These are phyloP conservation scores for Rhypophila decipiens DNA, from an alignment of 495 filamentous ascomycete species.

Conservation along the genomic window DNA sequence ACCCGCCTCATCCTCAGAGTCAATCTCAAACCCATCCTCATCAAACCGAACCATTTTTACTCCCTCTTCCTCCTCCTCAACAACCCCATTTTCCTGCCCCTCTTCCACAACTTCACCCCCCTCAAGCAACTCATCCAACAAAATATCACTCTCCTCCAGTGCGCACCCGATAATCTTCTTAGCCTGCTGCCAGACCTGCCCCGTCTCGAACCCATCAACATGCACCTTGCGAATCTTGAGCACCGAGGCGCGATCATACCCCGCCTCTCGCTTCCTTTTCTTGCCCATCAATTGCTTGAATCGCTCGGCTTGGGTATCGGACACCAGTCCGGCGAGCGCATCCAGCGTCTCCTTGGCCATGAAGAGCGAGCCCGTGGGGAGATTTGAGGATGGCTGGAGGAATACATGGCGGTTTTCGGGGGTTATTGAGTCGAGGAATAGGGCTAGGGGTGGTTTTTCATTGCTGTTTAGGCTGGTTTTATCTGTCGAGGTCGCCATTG, in stretches of 20 bases:
- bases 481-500: constrained; percentile 10
- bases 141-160: constrained; percentile 35
- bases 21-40: constrained; percentile 43
- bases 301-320: constrained; percentile 55
- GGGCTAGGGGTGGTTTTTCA: constrained; percentile 30
- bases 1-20: constrained; percentile 30
- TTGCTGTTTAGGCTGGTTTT: no score
- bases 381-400: constrained; percentile 56
- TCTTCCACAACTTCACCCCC: constrained; percentile 24
- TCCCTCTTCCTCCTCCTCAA: constrained; percentile 18
- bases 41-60: constrained; percentile 32
- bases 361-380: constrained; percentile 59
- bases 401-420: constrained; percentile 54
- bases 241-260: constrained; percentile 29
- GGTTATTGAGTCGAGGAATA: constrained; percentile 42
- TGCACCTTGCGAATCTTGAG: constrained; percentile 73
- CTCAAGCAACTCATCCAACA: constrained; percentile 44
- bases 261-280: constrained; percentile 59
- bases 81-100: constrained; percentile 17
- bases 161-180: constrained; percentile 61
- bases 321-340: constrained; percentile 62
- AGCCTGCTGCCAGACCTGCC: constrained; percentile 93
- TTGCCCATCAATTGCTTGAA: constrained; percentile 49
- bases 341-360: constrained; percentile 74
- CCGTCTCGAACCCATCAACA: constrained; percentile 77